These are phyloP conservation scores for Condylostoma magnum DNA, from an alignment of 169 alveolate genomes.

Conservation along the genomic window DNA sequence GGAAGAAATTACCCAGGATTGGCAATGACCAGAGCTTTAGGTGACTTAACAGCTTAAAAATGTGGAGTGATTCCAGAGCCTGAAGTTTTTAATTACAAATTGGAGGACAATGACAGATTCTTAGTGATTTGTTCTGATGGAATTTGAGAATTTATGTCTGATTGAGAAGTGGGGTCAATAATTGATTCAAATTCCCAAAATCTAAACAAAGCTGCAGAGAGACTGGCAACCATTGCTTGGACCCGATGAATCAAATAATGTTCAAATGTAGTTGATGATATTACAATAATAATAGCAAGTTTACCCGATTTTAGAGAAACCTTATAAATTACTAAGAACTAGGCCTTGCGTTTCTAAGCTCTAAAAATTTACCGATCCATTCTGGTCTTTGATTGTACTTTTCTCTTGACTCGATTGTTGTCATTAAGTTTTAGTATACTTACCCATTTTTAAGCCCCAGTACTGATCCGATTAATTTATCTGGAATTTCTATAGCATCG, in stretches of 20 bases:
- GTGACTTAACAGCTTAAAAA: slow-evolving; percentile 70
- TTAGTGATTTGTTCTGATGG: slow-evolving; percentile 68
- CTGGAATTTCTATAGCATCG: slow-evolving; percentile 21
- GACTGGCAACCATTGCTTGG: slow-evolving; percentile 84
- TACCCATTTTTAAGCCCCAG: background rate
- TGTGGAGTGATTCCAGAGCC: slow-evolving; percentile 77
- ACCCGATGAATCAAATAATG: slow-evolving; percentile 84
- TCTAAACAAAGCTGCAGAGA: slow-evolving; percentile 72
- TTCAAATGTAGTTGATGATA: slow-evolving; percentile 84
- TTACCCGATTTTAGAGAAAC: background rate
- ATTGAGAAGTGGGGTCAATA: slow-evolving; percentile 57
- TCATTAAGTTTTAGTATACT: background rate
- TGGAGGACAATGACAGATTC: slow-evolving; percentile 48
- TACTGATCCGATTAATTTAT: slow-evolving; percentile 14
- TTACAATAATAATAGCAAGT: slow-evolving; percentile 66
- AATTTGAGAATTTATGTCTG: slow-evolving; percentile 60
- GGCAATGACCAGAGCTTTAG: slow-evolving; percentile 78
- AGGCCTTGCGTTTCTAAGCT: too few relatives aligned
- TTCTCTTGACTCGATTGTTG: slow-evolving; percentile 17
- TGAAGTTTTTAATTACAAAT: slow-evolving; percentile 52
- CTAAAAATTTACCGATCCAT: too few relatives aligned
- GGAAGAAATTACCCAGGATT: slow-evolving; percentile 77
- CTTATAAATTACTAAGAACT: background rate
- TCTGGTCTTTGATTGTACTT: too few relatives aligned
- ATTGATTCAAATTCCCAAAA: slow-evolving; percentile 43